These are phyloP conservation scores for Fomes fomentarius DNA, from an alignment of 1,284 basidiomycete species.

Conservation along the genomic window DNA sequence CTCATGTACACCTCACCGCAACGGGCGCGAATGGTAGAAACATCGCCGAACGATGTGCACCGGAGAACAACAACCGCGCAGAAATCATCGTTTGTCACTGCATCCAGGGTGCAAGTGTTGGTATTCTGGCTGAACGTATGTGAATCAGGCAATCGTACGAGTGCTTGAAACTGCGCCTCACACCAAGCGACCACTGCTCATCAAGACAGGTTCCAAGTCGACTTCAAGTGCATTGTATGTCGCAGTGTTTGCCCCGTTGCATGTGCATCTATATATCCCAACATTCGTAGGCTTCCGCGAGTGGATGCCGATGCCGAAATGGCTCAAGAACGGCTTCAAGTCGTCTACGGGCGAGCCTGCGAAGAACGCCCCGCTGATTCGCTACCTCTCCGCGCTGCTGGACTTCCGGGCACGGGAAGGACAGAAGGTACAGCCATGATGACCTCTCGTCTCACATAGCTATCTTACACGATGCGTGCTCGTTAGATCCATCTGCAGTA, in stretches of 20 bases:
- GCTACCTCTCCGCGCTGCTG: slow-evolving; percentile 60
- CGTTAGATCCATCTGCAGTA: slow-evolving; percentile 56
- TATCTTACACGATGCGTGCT: background rate
- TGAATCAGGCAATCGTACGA: slow-evolving; percentile 80
- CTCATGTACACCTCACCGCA: background rate
- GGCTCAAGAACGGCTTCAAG: slow-evolving; percentile 57
- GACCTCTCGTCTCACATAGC: background rate
- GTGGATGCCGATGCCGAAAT: slow-evolving; percentile 72
- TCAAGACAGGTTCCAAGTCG: slow-evolving; percentile 82
- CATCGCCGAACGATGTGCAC: slow-evolving; percentile 75
- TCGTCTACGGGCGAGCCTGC: slow-evolving; percentile 55
- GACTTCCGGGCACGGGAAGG: slow-evolving; percentile 48
- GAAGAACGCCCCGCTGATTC: slow-evolving; percentile 67
- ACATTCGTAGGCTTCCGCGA: slow-evolving; percentile 66
- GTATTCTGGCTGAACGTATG: too few relatives aligned
- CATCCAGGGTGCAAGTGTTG: too few relatives aligned
- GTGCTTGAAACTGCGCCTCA: slow-evolving; percentile 67
- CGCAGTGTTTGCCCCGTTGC: too few relatives aligned
- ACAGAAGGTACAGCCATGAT: slow-evolving; percentile 44
- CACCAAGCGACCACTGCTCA: slow-evolving; percentile 56
- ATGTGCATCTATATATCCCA: too few relatives aligned
- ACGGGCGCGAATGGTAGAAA: slow-evolving; percentile 52
- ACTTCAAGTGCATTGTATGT: too few relatives aligned
- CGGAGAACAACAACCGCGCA: slow-evolving; percentile 89
- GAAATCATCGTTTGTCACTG: slow-evolving; percentile 76